Base-by-base conservation (phyloP, 495 filamentous ascomycete species). In the Darksidea phi region DNA sequence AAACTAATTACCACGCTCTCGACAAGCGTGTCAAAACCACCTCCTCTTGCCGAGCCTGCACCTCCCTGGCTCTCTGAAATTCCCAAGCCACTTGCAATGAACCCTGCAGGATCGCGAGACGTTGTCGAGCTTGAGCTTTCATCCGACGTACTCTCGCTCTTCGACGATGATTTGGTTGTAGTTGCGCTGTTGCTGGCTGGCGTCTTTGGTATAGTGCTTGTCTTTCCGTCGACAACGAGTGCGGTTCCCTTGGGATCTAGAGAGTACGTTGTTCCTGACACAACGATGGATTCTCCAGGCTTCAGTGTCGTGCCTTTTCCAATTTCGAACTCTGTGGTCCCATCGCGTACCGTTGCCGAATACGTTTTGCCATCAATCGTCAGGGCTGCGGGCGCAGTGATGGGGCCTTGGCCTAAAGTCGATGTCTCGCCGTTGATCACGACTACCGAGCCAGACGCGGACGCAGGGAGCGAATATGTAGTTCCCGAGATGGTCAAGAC, bases 271-370 rank as follows among this genome's bases (percentile, higher is more conserved):
- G 72, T 67, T 18, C 74, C 74, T 7, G 46, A 50, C 1, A 73
- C 59, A 1, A 67, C 73, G 34, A 74, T 67, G 8, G 66, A 57
- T 11, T 70, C 71, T 2, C 73, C 73, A 11, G 74, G 71, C 0
- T 62, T 71, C 20, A 75, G 61, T 3, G 71, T 70, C 24, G 54
- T 64, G 17, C 71, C 73, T 13, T 45, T 23, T 1, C 46, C 69
- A 20, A 74, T 62, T 13, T 66, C 54, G 52, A 67, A 74, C 12
- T 71, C 68, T 7, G 61, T 64, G 0, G 61, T 72, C 7, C 63
- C 66, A 32, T 73, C 70, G 18, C 56, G 25, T 1, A 61, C 52
- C 13, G 59, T 56, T 7, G 72, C 68, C 11, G 69, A 62, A 48
- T 70, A 73, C 12, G 66, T 63, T 17, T 59, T 57, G 7, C 68